Evolutionary conservation across 208 protist genomes (phyloP).

Genomic region (Herpetomonas tarakana): DNA sequence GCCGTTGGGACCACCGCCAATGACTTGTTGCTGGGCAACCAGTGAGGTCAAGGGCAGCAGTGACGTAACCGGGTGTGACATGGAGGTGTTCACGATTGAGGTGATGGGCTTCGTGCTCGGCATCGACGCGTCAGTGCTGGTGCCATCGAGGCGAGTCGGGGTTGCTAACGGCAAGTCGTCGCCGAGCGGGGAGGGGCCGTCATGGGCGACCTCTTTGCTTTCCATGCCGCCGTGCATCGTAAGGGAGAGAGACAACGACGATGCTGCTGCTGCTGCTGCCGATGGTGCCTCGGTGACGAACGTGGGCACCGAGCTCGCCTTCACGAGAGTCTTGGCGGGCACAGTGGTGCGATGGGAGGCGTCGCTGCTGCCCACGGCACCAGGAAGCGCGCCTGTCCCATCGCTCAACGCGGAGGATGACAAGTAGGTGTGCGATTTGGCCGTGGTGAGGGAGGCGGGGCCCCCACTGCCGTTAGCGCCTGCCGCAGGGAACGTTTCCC

Average conservation of each 20-base stretch:
- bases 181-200: no score
- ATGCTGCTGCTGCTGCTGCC: no score
- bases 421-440: neutral
- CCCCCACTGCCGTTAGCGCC: neutral
- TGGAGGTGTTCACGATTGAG: slow-evolving; percentile 43
- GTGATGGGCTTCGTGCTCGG: slow-evolving; percentile 6
- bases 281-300: no score
- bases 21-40: slow-evolving; percentile 10
- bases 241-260: no score
- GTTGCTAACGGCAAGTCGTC: neutral
- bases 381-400: neutral
- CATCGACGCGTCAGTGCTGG: neutral
- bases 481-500: neutral
- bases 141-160: neutral
- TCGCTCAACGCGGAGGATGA: neutral
- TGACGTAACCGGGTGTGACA: slow-evolving; percentile 29
- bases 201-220: no score
- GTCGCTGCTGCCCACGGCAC: neutral
- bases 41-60: slow-evolving; percentile 19
- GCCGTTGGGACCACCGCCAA: neutral
- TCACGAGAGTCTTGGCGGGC: neutral
- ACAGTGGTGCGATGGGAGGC: neutral
- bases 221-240: no score
- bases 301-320: neutral
- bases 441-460: neutral